phyloP scores from a whole-genome alignment of 345 rosid species.

The Populus deltoides region DNA sequence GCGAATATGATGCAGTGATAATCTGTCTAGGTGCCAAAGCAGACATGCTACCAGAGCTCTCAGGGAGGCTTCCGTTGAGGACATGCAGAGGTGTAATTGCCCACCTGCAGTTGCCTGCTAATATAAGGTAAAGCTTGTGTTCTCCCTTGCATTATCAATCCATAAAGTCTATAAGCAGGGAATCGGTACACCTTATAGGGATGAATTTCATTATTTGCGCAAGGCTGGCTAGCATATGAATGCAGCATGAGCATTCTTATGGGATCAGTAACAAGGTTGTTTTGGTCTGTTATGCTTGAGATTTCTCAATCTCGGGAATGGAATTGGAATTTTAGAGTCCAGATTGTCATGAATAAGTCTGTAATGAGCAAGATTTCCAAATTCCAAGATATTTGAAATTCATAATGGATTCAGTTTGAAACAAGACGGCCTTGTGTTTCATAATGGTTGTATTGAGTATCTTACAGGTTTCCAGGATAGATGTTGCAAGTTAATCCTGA shows the following conservation, averaged over 20 bases:
- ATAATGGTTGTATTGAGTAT: not conserved
- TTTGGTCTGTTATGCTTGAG: not conserved
- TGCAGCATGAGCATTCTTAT: not conserved
- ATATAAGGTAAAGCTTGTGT: slow-evolving; percentile 37
- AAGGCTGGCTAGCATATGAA: not conserved
- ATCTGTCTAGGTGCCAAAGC: slow-evolving; percentile 84
- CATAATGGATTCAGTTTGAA: not conserved
- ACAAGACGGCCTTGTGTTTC: not conserved
- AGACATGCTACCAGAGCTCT: slow-evolving; percentile 60
- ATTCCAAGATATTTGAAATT: not conserved
- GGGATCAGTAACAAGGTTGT: not conserved
- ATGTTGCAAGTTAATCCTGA: too few species aligned
- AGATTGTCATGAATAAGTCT: too few species aligned
- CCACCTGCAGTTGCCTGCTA: slow-evolving; percentile 53
- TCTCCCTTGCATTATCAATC: not conserved
- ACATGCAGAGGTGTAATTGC: slow-evolving; percentile 85
- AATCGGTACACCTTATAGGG: not conserved
- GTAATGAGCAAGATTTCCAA: not conserved
- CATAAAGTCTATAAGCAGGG: not conserved
- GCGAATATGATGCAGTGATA: slow-evolving; percentile 71
- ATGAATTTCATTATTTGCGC: not conserved
- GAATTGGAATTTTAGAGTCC: not conserved
- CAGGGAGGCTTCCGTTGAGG: slow-evolving; percentile 83
- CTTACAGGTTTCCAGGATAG: not conserved
- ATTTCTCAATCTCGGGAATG: not conserved